Evolutionary conservation across 2,329 filamentous ascomycete genomes (phyloP).

Genomic region (Rhynchosporium secalis): DNA sequence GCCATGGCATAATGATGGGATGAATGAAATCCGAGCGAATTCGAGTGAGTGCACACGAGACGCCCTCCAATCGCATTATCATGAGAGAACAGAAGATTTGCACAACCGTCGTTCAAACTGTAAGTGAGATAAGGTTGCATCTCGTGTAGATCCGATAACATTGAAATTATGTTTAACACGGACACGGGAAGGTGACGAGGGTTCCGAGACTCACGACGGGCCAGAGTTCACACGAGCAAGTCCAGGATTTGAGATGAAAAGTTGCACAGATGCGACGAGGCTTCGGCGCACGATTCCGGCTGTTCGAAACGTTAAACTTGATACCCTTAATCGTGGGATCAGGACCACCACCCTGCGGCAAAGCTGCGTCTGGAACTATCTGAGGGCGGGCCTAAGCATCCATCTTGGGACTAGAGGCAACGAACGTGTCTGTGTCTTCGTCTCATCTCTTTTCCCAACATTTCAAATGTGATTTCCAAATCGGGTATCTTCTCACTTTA

Average conservation of each 20-base stretch:
- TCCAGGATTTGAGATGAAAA: not conserved
- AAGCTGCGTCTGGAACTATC: not conserved
- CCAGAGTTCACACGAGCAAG: not conserved
- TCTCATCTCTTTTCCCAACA: not conserved
- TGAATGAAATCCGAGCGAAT: not conserved
- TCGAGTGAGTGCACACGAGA: too few species aligned
- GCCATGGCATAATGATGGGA: not conserved
- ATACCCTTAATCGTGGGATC: not conserved
- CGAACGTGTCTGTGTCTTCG: not conserved
- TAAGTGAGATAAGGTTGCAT: conserved; percentile 13
- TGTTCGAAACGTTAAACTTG: conserved; percentile 3
- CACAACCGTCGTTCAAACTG: not conserved
- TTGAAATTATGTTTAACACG: not conserved
- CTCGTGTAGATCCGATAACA: not conserved
- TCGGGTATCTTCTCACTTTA: conserved; percentile 1
- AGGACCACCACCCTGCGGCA: too few species aligned
- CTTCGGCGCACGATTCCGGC: conserved; percentile 6
- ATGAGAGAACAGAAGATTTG: too few species aligned
- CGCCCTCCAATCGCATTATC: too few species aligned
- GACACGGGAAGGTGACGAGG: not conserved
- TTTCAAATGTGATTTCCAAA: conserved; percentile 3
- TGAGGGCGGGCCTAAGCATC: conserved; percentile 2
- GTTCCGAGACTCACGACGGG: not conserved
- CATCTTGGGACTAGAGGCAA: not conserved
- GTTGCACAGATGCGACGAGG: conserved; percentile 5